phyloP scores from a whole-genome alignment of 768 basidiomycete genomes.

The Lactifluus volemus region DNA sequence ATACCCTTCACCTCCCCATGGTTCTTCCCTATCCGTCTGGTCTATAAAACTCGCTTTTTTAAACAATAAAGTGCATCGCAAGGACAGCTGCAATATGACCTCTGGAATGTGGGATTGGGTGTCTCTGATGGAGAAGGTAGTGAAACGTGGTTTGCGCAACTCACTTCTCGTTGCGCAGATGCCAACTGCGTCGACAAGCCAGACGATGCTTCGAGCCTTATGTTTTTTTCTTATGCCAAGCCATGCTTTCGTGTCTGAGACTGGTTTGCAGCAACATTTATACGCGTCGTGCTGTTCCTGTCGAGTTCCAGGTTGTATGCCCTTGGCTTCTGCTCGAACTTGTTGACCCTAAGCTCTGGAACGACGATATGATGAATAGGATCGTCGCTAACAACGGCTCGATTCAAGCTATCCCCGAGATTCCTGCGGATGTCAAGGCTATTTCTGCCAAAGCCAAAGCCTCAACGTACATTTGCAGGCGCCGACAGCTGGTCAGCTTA shows the following conservation, averaged over 20 bases:
- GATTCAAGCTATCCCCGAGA: constrained; percentile 76
- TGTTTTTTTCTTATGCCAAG: not conserved
- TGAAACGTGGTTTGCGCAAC: constrained; percentile 74
- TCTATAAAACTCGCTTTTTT: not conserved
- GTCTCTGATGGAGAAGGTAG: constrained; percentile 77
- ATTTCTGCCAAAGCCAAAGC: constrained; percentile 95
- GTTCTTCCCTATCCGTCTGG: not conserved
- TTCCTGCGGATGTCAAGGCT: constrained; percentile 87
- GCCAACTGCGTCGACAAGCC: constrained; percentile 98
- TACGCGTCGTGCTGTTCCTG: constrained; percentile 96
- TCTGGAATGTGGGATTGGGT: constrained; percentile 99
- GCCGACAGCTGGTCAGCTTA: constrained; percentile 86
- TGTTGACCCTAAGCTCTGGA: constrained; percentile 91
- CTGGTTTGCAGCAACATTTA: constrained; percentile 78
- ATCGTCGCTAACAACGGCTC: constrained; percentile 96
- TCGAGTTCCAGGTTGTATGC: constrained; percentile 99
- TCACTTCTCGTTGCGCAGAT: constrained; percentile 91
- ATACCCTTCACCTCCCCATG: not conserved
- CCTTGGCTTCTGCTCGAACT: constrained; percentile 99
- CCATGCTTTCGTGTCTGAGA: not conserved
- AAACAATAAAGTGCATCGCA: constrained; percentile 41
- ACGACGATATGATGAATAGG: constrained; percentile 98
- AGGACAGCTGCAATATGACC: constrained; percentile 87
- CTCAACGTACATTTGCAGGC: constrained; percentile 89
- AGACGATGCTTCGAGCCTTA: constrained; percentile 99